Conservation (phyloP, 805 yeast genomes). For the Sungouiozyma intestinalis region DNA sequence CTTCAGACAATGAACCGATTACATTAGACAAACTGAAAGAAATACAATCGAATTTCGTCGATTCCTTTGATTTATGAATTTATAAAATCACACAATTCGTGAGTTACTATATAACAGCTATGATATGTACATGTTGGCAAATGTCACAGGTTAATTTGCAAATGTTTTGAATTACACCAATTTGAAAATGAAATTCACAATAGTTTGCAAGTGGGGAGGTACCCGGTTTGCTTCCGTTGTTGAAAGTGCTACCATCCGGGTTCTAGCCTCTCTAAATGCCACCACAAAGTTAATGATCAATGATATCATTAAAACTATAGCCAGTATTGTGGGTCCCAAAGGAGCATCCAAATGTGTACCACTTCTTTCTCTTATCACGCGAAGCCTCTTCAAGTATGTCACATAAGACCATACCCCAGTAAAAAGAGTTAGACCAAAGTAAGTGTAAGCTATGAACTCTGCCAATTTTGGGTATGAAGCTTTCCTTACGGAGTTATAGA, state of each 20-base stretch:
- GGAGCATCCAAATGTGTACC: slow-evolving; percentile 85
- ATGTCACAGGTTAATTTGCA: no score
- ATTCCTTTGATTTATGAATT: background rate
- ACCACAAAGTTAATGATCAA: slow-evolving; percentile 62
- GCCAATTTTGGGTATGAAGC: slow-evolving; percentile 61
- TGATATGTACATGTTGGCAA: no score
- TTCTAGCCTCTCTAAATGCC: slow-evolving; percentile 39
- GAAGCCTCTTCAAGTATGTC: slow-evolving; percentile 60
- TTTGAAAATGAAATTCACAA: slow-evolving; percentile 25
- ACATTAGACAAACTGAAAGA: slow-evolving; percentile 10
- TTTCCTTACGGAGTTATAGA: slow-evolving; percentile 62
- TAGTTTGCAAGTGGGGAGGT: slow-evolving; percentile 13
- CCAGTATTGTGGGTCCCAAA: slow-evolving; percentile 76
- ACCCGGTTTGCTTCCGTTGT: background rate
- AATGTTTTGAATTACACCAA: slow-evolving; percentile 19
- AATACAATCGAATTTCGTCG: slow-evolving; percentile 21
- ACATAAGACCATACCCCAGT: slow-evolving; percentile 84
- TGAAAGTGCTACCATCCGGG: background rate
- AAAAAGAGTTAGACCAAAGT: slow-evolving; percentile 74
- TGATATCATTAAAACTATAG: slow-evolving; percentile 55
- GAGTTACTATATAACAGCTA: no score
- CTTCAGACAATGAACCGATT: slow-evolving; percentile 6
- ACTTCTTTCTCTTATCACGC: slow-evolving; percentile 66
- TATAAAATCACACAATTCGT: no score
- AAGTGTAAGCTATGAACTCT: slow-evolving; percentile 58